Base-by-base conservation (phyloP, 352 stramenopile genomes). In the Phytopythium mirpurense region DNA sequence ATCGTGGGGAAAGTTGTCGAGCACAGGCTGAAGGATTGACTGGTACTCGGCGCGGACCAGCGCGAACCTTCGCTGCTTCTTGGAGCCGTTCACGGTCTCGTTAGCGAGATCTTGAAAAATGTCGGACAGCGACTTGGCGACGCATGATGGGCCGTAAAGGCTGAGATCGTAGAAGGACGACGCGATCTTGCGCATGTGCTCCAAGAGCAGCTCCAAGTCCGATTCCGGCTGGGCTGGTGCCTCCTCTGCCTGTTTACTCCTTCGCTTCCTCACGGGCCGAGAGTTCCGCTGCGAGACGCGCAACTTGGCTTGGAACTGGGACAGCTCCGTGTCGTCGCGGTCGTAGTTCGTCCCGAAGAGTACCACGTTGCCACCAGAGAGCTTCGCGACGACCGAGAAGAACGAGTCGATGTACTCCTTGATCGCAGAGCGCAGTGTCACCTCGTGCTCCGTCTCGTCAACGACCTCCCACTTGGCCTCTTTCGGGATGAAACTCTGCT, bases 381-480 rank as follows among this genome's bases (percentile, higher is more conserved):
- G 32, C 23, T n/a, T 47, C 10, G 48, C 26, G 9, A 82, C 62
- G 16, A 54, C 46, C 12, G 24, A 32, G 47, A 78, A 74, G 23
- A 83, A 68, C 3, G 67, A 72, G 40, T 73, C 58, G 15, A 79
- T 65, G 41, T 83, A 86, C 10, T 45, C 59, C 40, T 74, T 81
- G 6, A 86, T 65, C 15, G 63, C 67, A 7, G 57, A 21, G 3
- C 72, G 62, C 10, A 92, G 64, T 32, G 56, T 68, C 19, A 46
- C 52, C 43, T 82, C 78, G 1, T 56, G 44, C 1, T 51, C 27
- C 11, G 62, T 67, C 54, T 80, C 65, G 23, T 78, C 37, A 5
- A 87, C 73, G 1, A 68, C 64, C 1, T 78, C 54, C 75, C 80
- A 92, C 49, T 87, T 53, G 3, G 75, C 79, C 21, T 86, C 59